Percentiles rank a stretch among this genome's conserved stretches.
phyloP scores from a whole-genome alignment of 768 basidiomycete genomes.

The Neoboletus subvelutipes region DNA sequence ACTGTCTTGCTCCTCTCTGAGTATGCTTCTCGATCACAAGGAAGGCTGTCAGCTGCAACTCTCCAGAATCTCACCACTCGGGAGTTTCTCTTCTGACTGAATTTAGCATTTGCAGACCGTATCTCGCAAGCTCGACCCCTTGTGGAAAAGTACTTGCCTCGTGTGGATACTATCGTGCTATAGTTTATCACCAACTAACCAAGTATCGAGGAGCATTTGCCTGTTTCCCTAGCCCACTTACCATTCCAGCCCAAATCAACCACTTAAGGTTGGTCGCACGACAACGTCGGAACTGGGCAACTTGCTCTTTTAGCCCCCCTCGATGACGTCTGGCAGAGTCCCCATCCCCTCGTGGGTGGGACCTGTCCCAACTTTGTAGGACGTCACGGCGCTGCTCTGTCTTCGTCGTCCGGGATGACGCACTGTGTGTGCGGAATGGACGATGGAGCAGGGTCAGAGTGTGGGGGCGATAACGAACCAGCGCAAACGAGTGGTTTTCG shows the following conservation, averaged over 20 bases:
- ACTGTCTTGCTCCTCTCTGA: neutral
- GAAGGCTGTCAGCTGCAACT: neutral
- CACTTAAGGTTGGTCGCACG: neutral
- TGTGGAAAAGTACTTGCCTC: neutral
- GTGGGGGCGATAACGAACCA: conserved; percentile 26
- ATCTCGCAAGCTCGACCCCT: neutral
- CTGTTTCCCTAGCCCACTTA: neutral
- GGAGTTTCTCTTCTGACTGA: neutral
- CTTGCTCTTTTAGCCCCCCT: conserved; percentile 1
- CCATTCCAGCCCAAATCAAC: too few relatives aligned
- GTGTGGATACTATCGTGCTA: neutral
- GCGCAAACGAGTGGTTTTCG: conserved; percentile 52
- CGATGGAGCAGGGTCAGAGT: neutral
- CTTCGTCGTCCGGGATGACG: conserved; percentile 21
- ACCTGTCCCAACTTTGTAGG: conserved; percentile 10
- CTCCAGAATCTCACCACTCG: neutral
- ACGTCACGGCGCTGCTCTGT: neutral
- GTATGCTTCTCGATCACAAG: neutral
- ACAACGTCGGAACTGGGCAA: neutral
- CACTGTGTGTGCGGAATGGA: conserved; percentile 10
- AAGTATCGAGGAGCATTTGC: neutral
- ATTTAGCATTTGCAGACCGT: neutral
- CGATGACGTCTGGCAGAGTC: conserved; percentile 12
- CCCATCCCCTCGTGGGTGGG: neutral
- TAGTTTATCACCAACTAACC: neutral